These are phyloP conservation scores for Cinchona pubescens DNA, from an alignment of 257 asterid species.

Conservation along the genomic window DNA sequence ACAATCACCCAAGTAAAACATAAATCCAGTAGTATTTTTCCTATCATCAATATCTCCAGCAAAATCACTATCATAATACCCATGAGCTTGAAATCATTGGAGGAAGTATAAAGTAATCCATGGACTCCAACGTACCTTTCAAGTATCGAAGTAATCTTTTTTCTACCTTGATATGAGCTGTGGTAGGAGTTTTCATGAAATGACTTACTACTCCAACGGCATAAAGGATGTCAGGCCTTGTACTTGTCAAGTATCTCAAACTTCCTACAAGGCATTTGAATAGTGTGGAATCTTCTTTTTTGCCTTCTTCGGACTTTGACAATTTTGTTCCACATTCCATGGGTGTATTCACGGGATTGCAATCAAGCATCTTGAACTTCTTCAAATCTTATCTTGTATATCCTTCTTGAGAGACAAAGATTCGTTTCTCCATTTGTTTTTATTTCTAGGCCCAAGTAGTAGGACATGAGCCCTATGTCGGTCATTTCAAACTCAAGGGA, in stretches of 20 bases:
- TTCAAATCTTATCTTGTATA: neutral
- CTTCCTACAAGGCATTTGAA: neutral
- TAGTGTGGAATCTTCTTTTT: neutral
- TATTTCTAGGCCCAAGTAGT: neutral
- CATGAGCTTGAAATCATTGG: neutral
- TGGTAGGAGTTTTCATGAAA: neutral
- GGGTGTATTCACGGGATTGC: neutral
- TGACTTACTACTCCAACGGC: neutral
- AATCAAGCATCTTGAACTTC: neutral
- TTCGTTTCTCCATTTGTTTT: neutral
- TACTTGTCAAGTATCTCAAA: neutral
- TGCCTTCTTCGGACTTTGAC: neutral
- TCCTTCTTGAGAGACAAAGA: neutral
- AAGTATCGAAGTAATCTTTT: neutral
- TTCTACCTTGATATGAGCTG: neutral
- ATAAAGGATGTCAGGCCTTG: neutral
- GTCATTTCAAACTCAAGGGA: neutral
- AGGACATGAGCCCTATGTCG: neutral
- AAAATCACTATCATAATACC: neutral
- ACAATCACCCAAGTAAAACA: neutral
- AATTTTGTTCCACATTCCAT: neutral
- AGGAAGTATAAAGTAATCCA: neutral
- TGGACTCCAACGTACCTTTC: neutral
- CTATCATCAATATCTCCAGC: slow-evolving; percentile 9
- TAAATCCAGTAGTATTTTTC: slow-evolving; percentile 1